Evolutionary conservation across 1,139 yeast genomes (phyloP).

Genomic region (Lodderomyces pseudojiufengensis): DNA sequence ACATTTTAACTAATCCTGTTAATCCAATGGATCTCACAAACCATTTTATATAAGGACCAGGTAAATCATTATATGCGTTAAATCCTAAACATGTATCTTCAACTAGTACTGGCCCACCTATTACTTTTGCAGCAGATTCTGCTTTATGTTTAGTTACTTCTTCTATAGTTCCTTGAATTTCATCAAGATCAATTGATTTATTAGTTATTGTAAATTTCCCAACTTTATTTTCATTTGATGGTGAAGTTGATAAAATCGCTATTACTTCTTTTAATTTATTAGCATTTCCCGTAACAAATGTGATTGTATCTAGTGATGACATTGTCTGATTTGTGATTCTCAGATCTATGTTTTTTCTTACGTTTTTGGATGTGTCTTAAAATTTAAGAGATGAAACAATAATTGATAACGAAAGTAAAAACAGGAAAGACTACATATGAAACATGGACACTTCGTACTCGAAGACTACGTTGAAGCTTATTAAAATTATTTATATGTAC

Average conservation of each 20-base stretch:
- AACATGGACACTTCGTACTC: conserved; percentile 14
- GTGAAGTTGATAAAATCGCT: conserved; percentile 47
- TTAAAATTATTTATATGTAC: too few species aligned
- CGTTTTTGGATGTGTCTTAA: too few species aligned
- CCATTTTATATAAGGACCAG: conserved; percentile 95
- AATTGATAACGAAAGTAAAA: too few species aligned
- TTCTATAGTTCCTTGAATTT: conserved; percentile 83
- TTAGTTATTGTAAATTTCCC: conserved; percentile 58
- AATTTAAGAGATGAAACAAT: too few species aligned
- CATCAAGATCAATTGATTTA: conserved; percentile 73
- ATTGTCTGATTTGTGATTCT: too few species aligned
- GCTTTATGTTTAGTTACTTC: conserved; percentile 84
- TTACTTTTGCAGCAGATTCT: conserved; percentile 60
- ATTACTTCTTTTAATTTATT: conserved; percentile 84
- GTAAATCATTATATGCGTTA: conserved; percentile 72
- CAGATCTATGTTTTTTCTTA: too few species aligned
- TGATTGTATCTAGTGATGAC: conserved; percentile 26
- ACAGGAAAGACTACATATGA: too few species aligned
- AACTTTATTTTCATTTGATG: conserved; percentile 23
- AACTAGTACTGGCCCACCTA: conserved; percentile 76
- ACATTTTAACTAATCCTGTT: conserved; percentile 70
- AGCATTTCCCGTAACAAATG: conserved; percentile 83
- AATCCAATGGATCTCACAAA: conserved; percentile 71
- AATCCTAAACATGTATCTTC: conserved; percentile 94
- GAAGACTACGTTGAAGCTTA: background rate